Base-by-base conservation (phyloP, 2,329 filamentous ascomycete species). In the Plectosphaerella cucumerina region DNA sequence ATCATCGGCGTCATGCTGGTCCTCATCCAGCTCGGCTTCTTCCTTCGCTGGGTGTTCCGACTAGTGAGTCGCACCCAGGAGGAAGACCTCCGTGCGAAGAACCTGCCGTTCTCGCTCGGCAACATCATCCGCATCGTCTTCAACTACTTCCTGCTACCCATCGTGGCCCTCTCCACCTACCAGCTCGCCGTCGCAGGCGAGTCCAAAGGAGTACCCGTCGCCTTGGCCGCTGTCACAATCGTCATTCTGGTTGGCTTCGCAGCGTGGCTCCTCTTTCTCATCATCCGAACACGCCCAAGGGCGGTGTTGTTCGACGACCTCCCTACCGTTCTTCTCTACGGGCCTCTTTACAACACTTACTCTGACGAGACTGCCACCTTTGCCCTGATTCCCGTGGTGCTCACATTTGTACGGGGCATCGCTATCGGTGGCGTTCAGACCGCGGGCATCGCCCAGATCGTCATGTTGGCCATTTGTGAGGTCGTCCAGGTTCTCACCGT, bases 301-400 rank as follows among this genome's bases (percentile, higher is more conserved):
- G 88, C 90, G 2, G 87, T 90, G 58, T 77, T 99, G 10, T 99
- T 97, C 65, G 94, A 99, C 68, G 91, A 97, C 62, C 77, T 99
- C 46, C 85, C 90, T 6, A 97, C 90, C 0, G 85, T 97, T 9
- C 77, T 99, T 3, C 79, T 90, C 1, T 97, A 96, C 60, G 94
- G 94, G 0, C 90, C 94, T 5, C 75, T 99, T 8, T 99, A 99
- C 70, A 99, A 99, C 70, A 99, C 94, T 0, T 97, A 96, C 67
- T 94, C 89, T 21, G 94, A 99, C 66, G 89, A 93, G 65, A 90
- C 91, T 0, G 90, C 93, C 8, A 85, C 90, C 0, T 99, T 96
- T 67, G 91, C 93, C 6, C 78, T 96, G 41, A 85, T 97, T 18
- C 92, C 93, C 1, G 84, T 96, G 15, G 74, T 95, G 33, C 76